Base-by-base conservation (phyloP, 2,329 filamentous ascomycete species). In the Davidsoniella eucalypti region DNA sequence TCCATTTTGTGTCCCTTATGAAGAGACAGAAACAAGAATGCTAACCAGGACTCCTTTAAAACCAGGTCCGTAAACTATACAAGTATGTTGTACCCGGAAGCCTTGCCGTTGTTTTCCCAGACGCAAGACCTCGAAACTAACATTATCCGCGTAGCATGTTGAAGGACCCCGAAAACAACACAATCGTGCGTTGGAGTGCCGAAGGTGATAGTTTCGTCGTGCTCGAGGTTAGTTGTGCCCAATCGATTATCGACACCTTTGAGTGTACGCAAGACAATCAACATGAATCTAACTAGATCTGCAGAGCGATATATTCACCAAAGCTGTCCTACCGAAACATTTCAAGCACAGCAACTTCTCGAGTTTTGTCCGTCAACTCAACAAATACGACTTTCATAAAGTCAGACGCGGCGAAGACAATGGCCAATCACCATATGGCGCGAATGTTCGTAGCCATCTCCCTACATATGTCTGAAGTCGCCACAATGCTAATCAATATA, bases 321-420 rank as follows among this genome's bases (percentile, higher is more conserved):
- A 95, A 64, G 84, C 85, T 38, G 94, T 98, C 58, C 77, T 98
- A 14, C 92, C 92, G 2, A 95, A 96, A 63, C 87, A 96, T 61
- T 98, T 98, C 72, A 98, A 98, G 67, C 92, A 96, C 67, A 94
- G 87, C 75, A 95, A 95, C 64, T 95, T 95, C 69, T 88, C 88
- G 29, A 94, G 87, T 66, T 95, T 95, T 62, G 88, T 95, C 52
- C 83, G 88, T 45, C 88, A 95, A 64, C 70, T 95, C 52, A 95
- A 95, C 70, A 95, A 95, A 64, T 95, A 94, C 65, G 88, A 94
- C 62, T 98, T 98, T 59, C 92, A 98, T 71, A 98, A 98, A 71
- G 88, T 96, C 56, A 78, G 92, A 55, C 65, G 65, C 14, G 64
- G 65, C 2, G 63, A 61, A 47, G 65, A 68, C 43, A 59, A 59